Base-by-base conservation (phyloP, 2,329 filamentous ascomycete species). In the Fusarium marasasianum region DNA sequence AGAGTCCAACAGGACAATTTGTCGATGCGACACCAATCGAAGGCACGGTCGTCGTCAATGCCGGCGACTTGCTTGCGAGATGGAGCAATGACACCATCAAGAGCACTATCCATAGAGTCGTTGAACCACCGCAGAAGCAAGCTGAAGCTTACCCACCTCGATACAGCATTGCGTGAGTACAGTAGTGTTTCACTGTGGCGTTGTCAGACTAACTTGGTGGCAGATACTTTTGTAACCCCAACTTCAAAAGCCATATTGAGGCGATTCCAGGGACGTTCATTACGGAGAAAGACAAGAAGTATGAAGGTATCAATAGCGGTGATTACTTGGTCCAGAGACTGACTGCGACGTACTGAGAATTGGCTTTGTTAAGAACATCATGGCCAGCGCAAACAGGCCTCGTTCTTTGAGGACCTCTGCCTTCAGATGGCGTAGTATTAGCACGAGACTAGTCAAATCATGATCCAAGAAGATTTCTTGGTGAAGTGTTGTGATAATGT, bases 71-170 rank as follows among this genome's bases (percentile, higher is more conserved):
- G 75, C 85, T 98, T 56, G 92, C 94, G 3, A 87, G 95, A 59
- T 98, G 95, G 95, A 94, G 93, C 73, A 98, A 98, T 79, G 94
- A 97, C 79, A 93, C 90, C 9, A 97, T 98, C 84, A 95, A 93
- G 84, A 96, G 93, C 80, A 98, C 95, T 8, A 90, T 95, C 69
- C 95, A 98, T 82, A 91, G 95, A 17, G 95, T 98, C 2, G 93
- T 98, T 10, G 93, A 98, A 83, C 95, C 95, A 5, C 93, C 94
- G 2, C 84, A 86, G 22, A 87, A 86, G 8, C 85, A 84, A 7
- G 84, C 83, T 13, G 87, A 87, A 22, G 83, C 86, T 44, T 92
- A 97, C 81, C 94, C 94, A 3, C 87, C 94, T 2, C 87, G 93
- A 44, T 98, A 98, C 80, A 96, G 93, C 77, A 92, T 98, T 79